Conservation (phyloP, 83 land plant species). For the Isoetes engelmannii region DNA sequence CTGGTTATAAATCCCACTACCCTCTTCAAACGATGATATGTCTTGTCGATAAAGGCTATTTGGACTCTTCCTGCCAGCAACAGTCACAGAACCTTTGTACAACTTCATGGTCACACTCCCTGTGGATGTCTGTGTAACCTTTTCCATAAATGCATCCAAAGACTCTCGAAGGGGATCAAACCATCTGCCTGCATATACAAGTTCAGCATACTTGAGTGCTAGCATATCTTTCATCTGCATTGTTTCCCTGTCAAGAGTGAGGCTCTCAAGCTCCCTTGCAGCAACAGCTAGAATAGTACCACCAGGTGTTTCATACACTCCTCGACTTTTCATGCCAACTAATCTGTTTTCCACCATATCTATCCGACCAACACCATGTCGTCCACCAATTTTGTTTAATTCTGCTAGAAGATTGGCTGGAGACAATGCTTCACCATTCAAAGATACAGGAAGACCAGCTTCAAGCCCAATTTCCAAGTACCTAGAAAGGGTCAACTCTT, state of each 20-base stretch:
- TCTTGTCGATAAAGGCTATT: conserved; percentile 86
- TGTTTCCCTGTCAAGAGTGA: conserved; percentile 86
- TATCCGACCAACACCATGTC: conserved; percentile 83
- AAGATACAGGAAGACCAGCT: conserved; percentile 66
- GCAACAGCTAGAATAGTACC: conserved; percentile 89
- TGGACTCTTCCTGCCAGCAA: conserved; percentile 63
- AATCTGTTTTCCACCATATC: conserved; percentile 98
- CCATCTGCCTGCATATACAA: conserved; percentile 98
- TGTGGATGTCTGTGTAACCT: conserved; percentile 66
- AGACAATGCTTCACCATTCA: conserved; percentile 71
- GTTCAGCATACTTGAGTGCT: conserved; percentile 93
- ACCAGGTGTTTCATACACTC: conserved; percentile 99
- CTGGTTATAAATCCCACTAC: conserved; percentile 78
- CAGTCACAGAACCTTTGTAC: conserved; percentile 76
- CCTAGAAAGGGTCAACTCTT: conserved; percentile 27
- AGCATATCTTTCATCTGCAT: conserved; percentile 75
- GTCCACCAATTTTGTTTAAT: conserved; percentile 78
- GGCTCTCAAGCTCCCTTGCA: conserved; percentile 70
- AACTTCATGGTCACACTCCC: conserved; percentile 77
- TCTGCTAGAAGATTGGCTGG: conserved; percentile 76
- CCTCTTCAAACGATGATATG: conserved; percentile 90
- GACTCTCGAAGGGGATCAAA: conserved; percentile 92
- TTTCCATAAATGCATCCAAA: conserved; percentile 92
- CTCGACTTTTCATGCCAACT: conserved; percentile 97
- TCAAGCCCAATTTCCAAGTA: conserved; percentile 76